Percentiles rank a stretch among this genome's conserved stretches.
Conservation (phyloP, 2,329 filamentous ascomycete genomes). For the Rhinocladiella mackenziei region DNA sequence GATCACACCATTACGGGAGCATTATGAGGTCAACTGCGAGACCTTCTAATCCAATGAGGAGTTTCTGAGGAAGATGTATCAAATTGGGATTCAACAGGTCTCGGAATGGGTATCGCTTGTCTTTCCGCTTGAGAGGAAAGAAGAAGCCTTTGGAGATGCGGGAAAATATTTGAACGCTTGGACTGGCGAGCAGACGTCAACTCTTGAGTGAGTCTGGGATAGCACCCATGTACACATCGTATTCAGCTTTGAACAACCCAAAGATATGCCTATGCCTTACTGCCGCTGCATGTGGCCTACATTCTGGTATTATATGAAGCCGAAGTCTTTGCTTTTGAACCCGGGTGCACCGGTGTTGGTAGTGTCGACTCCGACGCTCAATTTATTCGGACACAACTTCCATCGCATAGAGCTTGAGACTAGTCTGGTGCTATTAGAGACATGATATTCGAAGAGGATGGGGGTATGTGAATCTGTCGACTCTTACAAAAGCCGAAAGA, state of each 20-base stretch:
- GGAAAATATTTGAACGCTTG: conserved; percentile 16
- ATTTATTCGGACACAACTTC: conserved; percentile 5
- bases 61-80: background rate
- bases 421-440: conserved; percentile 5
- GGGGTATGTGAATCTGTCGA: conserved; percentile 13
- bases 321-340: conserved; percentile 13
- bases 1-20: conserved; percentile 22
- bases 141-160: conserved; percentile 9
- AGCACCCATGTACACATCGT: conserved; percentile 26
- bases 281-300: conserved; percentile 25
- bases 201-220: conserved; percentile 20
- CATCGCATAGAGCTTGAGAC: background rate
- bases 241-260: conserved; percentile 13
- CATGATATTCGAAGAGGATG: conserved; percentile 14
- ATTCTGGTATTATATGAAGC: conserved; percentile 22
- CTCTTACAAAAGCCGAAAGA: conserved; percentile 10
- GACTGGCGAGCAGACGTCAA: conserved; percentile 1
- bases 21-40: conserved; percentile 13
- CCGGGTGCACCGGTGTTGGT: conserved; percentile 18
- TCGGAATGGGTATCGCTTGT: conserved; percentile 21
- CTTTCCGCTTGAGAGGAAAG: conserved; percentile 14
- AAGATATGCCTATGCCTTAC: conserved; percentile 17
- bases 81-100: conserved; percentile 20
- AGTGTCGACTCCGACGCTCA: conserved; percentile 20
- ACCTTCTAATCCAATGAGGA: conserved; percentile 1